Conservation (phyloP, 805 yeast species). For the Monosporozyma aquatica region DNA sequence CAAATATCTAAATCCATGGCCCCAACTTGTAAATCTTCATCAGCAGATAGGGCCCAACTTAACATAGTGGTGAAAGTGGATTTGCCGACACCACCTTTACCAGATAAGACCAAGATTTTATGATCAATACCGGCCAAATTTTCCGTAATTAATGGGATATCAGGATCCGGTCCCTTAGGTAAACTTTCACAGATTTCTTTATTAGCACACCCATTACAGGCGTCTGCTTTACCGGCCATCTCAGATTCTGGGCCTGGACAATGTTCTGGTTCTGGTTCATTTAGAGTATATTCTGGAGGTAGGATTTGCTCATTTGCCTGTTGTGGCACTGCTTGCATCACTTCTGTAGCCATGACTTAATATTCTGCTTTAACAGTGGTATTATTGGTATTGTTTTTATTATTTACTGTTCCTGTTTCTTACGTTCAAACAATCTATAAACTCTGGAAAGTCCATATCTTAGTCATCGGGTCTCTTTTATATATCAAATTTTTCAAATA, state of each 20-base stretch:
- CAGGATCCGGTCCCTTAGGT: constrained; percentile 94
- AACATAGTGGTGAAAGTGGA: constrained; percentile 92
- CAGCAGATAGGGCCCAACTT: constrained; percentile 91
- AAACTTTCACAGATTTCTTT: constrained; percentile 80
- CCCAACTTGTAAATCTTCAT: constrained; percentile 76
- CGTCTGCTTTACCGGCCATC: constrained; percentile 85
- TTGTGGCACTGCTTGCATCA: constrained; percentile 4
- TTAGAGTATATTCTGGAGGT: constrained; percentile 28
- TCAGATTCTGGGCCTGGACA: constrained; percentile 98
- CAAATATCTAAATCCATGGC: constrained; percentile 97
- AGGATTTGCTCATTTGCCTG: constrained; percentile 10
- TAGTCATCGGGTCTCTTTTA: not conserved
- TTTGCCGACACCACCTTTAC: constrained; percentile 96
- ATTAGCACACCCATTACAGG: constrained; percentile 92
- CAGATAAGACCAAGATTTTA: constrained; percentile 73
- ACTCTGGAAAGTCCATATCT: not conserved
- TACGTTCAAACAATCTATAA: too few relatives aligned
- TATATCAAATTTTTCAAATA: not conserved
- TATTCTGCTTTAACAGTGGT: too few relatives aligned
- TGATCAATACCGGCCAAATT: constrained; percentile 61
- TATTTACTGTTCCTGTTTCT: too few relatives aligned
- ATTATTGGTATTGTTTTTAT: not conserved
- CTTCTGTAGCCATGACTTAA: constrained; percentile 7
- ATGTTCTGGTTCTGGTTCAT: constrained; percentile 87
- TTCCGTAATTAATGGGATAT: constrained; percentile 63